Evolutionary conservation across 805 yeast genomes (phyloP).

Genomic region (Jamesozyma piceae): DNA sequence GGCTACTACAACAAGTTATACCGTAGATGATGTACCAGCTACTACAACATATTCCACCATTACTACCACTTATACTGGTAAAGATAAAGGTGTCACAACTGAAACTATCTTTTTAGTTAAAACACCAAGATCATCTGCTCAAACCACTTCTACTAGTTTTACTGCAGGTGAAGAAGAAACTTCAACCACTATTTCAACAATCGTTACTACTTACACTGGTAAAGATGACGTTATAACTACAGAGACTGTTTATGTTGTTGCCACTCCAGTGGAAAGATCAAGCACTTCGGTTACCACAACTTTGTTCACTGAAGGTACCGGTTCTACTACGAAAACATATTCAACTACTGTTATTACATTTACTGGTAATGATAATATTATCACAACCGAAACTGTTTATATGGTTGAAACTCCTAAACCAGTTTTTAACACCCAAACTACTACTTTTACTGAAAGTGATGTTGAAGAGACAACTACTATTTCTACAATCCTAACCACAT

Average conservation of each 20-base stretch:
- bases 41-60: constrained; percentile 2
- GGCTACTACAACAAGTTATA: not conserved
- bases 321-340: not conserved
- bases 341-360: constrained; percentile 5
- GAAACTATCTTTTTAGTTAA: constrained; percentile 9
- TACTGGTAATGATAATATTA: constrained; percentile 8
- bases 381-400: constrained; percentile 9
- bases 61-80: constrained; percentile 7
- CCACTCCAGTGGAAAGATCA: not conserved
- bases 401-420: constrained; percentile 7
- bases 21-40: not conserved
- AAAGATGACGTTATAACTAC: not conserved
- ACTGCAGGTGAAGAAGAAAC: not conserved
- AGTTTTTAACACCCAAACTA: constrained; percentile 21
- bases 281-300: not conserved
- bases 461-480: not conserved
- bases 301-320: not conserved
- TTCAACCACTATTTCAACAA: not conserved
- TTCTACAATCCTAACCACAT: not conserved
- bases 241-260: not conserved
- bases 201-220: not conserved
- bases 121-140: constrained; percentile 5
- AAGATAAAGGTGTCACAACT: constrained; percentile 6
- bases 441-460: not conserved
- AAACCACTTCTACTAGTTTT: constrained; percentile 15